Conservation (phyloP, 2,329 filamentous ascomycete species). For the Colletotrichum lindemuthianum region DNA sequence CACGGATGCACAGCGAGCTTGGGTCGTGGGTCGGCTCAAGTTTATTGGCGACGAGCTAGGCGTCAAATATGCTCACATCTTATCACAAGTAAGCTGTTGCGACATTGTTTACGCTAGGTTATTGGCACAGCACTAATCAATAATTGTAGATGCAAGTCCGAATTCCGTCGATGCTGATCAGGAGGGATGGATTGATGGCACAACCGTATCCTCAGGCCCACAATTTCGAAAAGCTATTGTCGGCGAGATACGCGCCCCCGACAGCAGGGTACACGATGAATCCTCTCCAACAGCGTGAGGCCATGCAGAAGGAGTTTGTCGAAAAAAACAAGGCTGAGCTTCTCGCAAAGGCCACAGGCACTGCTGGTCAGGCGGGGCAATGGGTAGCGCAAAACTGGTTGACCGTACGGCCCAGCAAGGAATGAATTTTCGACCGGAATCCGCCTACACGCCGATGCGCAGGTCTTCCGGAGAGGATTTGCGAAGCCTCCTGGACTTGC, state of each 20-base stretch:
- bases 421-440: background rate
- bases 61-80: constrained; percentile 66
- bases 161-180: constrained; percentile 71
- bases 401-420: constrained; percentile 31
- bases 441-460: too few relatives aligned
- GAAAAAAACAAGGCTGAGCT: constrained; percentile 56
- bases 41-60: constrained; percentile 67
- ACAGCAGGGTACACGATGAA: constrained; percentile 50
- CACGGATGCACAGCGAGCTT: constrained; percentile 67
- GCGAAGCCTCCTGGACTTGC: too few relatives aligned
- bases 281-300: constrained; percentile 59
- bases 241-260: constrained; percentile 48
- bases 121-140: constrained; percentile 9
- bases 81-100: constrained; percentile 58
- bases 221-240: constrained; percentile 58
- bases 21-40: constrained; percentile 62
- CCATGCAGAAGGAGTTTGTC: constrained; percentile 56
- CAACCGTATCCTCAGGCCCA: constrained; percentile 53
- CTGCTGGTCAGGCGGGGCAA: constrained; percentile 48
- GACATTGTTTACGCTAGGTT: background rate
- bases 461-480: too few relatives aligned
- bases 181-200: constrained; percentile 60
- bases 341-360: constrained; percentile 51
- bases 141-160: constrained; percentile 62
- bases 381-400: constrained; percentile 52